These are phyloP conservation scores for Backusella liffmaniae DNA, from an alignment of 192 early-diverging fungal genomes.

Conservation along the genomic window DNA sequence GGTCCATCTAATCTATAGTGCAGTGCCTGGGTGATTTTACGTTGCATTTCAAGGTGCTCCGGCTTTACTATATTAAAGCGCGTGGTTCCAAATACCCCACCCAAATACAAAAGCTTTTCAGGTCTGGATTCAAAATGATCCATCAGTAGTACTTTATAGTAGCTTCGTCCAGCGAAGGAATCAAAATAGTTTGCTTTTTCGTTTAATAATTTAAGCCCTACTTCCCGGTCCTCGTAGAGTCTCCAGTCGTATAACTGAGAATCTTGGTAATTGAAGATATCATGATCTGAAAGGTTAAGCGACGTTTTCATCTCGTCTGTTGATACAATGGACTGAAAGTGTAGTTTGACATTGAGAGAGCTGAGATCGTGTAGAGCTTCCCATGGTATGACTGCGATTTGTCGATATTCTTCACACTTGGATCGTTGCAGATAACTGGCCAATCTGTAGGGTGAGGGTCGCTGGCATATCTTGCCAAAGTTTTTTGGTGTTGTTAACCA, in stretches of 20 bases:
- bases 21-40: constrained; percentile 35
- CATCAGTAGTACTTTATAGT: constrained; percentile 16
- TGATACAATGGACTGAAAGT: constrained; percentile 6
- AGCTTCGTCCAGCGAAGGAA: constrained; percentile 9
- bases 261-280: constrained; percentile 41
- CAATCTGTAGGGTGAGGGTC: not conserved
- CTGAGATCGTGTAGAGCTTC: constrained; percentile 14
- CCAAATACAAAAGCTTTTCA: constrained; percentile 46
- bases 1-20: constrained; percentile 39
- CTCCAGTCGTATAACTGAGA: constrained; percentile 43
- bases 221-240: constrained; percentile 42
- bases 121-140: constrained; percentile 20
- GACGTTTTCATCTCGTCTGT: not conserved
- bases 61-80: constrained; percentile 34
- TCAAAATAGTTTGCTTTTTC: constrained; percentile 15
- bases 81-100: constrained; percentile 41
- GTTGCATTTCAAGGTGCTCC: constrained; percentile 35
- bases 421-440: constrained; percentile 33
- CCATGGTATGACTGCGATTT: constrained; percentile 23
- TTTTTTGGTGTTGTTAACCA: constrained; percentile 38
- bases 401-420: constrained; percentile 18
- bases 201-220: not conserved
- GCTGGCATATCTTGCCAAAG: constrained; percentile 6
- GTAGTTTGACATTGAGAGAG: constrained; percentile 7
- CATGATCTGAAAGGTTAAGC: constrained; percentile 17